Conservation (phyloP, 257 asterid genomes). For the Fraxinus cuspidata region DNA sequence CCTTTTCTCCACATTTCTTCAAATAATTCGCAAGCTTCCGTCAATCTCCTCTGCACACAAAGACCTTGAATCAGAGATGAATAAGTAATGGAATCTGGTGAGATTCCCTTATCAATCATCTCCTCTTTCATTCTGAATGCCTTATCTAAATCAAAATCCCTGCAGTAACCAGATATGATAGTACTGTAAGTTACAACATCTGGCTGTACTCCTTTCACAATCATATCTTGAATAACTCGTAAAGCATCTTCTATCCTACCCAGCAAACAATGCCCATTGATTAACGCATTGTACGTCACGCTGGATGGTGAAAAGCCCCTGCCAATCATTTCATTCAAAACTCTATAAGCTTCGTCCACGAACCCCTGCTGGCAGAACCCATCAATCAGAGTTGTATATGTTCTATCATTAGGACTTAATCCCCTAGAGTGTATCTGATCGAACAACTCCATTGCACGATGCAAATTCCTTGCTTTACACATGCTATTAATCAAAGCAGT, state of each 20-base stretch:
- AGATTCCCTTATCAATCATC: conserved; percentile 68
- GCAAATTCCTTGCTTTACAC: conserved; percentile 71
- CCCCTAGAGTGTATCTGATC: conserved; percentile 74
- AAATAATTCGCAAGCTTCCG: conserved; percentile 67
- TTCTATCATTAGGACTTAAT: conserved; percentile 69
- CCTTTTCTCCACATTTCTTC: conserved; percentile 66
- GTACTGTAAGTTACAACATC: conserved; percentile 89
- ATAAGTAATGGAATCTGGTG: conserved; percentile 72
- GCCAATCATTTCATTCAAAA: conserved; percentile 57
- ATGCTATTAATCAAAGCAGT: conserved; percentile 75
- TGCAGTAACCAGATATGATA: conserved; percentile 61
- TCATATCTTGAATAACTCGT: conserved; percentile 54
- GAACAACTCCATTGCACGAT: conserved; percentile 71
- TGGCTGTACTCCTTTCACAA: conserved; percentile 50
- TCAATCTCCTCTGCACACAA: conserved; percentile 56
- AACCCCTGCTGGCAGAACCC: conserved; percentile 84
- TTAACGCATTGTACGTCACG: conserved; percentile 77
- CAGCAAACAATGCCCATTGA: conserved; percentile 72
- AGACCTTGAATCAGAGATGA: conserved; percentile 87
- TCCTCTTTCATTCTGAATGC: conserved; percentile 68
- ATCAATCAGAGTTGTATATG: conserved; percentile 78
- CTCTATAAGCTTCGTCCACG: conserved; percentile 63
- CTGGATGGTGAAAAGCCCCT: conserved; percentile 66
- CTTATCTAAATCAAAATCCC: conserved; percentile 55
- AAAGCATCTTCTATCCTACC: conserved; percentile 66